Base-by-base conservation (phyloP, 2,329 filamentous ascomycete genomes). In the Alternaria panax region DNA sequence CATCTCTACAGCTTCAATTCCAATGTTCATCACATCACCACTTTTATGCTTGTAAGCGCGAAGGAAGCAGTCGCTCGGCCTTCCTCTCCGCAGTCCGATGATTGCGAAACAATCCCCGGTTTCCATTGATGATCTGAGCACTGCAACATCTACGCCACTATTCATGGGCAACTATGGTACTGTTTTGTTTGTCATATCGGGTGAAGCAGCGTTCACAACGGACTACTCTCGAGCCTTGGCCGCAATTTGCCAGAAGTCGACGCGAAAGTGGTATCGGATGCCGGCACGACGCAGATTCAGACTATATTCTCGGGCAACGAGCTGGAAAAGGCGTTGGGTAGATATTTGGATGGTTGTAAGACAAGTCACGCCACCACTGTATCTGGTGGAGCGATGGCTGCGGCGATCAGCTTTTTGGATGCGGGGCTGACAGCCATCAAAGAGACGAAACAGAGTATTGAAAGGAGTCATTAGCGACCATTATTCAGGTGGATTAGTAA, bases 251-350 rank as follows among this genome's bases (percentile, higher is more conserved):
- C 81, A 1, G 63, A 57, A 9, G 67, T 81, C 7, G 64, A 79
- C 40, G 63, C 79, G 1, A 62, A 66, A 1, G 48, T 59, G 1
- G 73, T 84, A 3, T 66, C 83, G 14, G 68, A 74, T n/a, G 77
- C 77, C 2, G 82, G 82, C 3, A 82, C 81, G 0, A 81, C 81
- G 2, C 76, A 80, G 41, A 71, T 84, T 12, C 68, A 80, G 6
- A 54, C 68, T 2, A 61, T 76, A 1, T 80, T 81, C 20, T 50
- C 63, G 2, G 67, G 63, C 3, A 48, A 36, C 0, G 69, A 72
- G 45, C 60, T 76, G 3, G 55, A 67, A 4, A 20, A 62, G 24
- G 56, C 75, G 3, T 38, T 75, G 4, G 48, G 9, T 18, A 60
- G 59, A 22, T 75, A 76, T 52, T 50, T 76, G 45, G 59, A 71